Percentiles rank a stretch among this genome's conserved stretches.
Evolutionary conservation across 2,329 filamentous ascomycete genomes (phyloP).

Genomic region (Chaetomium sp.): DNA sequence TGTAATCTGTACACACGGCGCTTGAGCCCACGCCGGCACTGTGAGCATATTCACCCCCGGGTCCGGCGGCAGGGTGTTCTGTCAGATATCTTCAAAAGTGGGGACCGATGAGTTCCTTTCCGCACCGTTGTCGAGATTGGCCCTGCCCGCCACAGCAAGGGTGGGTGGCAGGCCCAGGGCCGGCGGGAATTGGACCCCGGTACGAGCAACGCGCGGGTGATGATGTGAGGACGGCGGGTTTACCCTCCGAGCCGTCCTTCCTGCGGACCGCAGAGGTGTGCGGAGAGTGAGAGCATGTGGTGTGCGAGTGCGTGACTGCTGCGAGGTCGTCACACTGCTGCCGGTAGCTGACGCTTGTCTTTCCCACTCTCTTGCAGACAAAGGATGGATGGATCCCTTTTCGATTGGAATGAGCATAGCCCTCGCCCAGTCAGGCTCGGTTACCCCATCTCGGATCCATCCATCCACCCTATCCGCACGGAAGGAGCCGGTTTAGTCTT

Average conservation of each 20-base stretch:
- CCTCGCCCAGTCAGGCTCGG: background rate
- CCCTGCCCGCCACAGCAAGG: background rate
- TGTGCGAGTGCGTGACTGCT: background rate
- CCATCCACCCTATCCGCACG: constrained; percentile 1
- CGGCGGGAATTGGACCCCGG: background rate
- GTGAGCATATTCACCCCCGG: background rate
- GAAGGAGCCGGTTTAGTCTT: background rate
- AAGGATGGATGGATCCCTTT: background rate
- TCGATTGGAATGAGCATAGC: background rate
- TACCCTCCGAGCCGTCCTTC: background rate
- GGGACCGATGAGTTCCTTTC: background rate
- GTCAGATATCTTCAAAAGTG: background rate
- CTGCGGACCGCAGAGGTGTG: background rate
- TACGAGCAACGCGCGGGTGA: background rate
- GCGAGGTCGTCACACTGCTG: background rate
- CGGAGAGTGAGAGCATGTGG: background rate
- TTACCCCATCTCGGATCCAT: background rate
- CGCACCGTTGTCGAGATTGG: background rate
- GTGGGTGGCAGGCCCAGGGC: background rate
- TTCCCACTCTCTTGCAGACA: background rate
- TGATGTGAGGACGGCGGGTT: background rate
- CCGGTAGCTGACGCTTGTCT: background rate
- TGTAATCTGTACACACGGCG: background rate
- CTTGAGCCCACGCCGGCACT: background rate
- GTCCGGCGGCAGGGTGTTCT: background rate